phyloP scores from a whole-genome alignment of 768 basidiomycete genomes.

The Phylloporus scabripes region DNA sequence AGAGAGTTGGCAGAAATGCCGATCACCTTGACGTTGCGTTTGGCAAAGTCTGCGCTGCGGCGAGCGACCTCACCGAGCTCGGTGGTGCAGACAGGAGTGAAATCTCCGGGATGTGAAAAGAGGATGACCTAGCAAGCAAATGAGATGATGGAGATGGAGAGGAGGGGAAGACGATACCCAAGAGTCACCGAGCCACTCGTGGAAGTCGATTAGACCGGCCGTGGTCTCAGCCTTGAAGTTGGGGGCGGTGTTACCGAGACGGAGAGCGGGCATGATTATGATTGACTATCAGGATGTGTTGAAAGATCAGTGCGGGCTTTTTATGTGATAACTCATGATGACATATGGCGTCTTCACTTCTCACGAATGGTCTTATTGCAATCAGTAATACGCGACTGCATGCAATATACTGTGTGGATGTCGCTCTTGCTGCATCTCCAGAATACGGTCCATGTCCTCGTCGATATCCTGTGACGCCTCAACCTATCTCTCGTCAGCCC shows the following conservation, averaged over 20 bases:
- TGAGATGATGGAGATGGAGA: neutral
- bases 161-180: conserved; percentile 54
- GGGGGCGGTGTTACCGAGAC: conserved; percentile 85
- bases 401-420: conserved; percentile 92
- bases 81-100: conserved; percentile 93
- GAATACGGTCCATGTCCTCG: conserved; percentile 81
- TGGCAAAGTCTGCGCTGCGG: conserved; percentile 75
- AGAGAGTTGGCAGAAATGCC: conserved; percentile 91
- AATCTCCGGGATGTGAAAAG: conserved; percentile 94
- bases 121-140: conserved; percentile 59
- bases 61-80: conserved; percentile 96
- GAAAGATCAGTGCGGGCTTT: conserved; percentile 4
- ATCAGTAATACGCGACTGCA: conserved; percentile 83
- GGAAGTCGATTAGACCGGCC: conserved; percentile 81
- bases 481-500: conserved; percentile 48
- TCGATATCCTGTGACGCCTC: conserved; percentile 84
- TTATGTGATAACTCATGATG: conserved; percentile 16
- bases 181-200: conserved; percentile 84
- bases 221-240: conserved; percentile 92
- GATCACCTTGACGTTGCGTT: conserved; percentile 89
- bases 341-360: conserved; percentile 57
- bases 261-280: conserved; percentile 45
- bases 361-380: conserved; percentile 38
- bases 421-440: conserved; percentile 79
- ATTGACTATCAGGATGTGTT: conserved; percentile 7